Percentiles rank a stretch among this genome's conserved stretches.
phyloP scores from a whole-genome alignment of 768 basidiomycete species.

The Suillus subalutaceus region DNA sequence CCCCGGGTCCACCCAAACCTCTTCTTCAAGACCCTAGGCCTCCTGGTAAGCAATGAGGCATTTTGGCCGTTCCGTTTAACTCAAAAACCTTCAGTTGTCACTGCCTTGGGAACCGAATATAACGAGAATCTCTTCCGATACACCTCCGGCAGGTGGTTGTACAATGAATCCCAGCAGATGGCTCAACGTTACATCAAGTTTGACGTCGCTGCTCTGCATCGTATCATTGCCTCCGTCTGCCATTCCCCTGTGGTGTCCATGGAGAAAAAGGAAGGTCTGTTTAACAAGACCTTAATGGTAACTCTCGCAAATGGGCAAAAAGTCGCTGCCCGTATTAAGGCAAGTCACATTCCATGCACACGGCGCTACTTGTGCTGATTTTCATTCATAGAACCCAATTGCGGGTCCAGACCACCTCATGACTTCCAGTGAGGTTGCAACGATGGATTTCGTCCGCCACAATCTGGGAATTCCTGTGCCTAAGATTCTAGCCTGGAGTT shows the following conservation, averaged over 20 bases:
- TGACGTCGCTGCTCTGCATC: conserved; percentile 22
- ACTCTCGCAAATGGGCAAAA: conserved; percentile 16
- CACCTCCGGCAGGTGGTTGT: conserved; percentile 29
- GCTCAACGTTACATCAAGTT: conserved; percentile 18
- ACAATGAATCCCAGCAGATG: conserved; percentile 28
- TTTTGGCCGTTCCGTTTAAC: background rate
- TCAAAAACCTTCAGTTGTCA: conserved; percentile 4
- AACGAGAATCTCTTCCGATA: conserved; percentile 17
- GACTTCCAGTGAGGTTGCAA: conserved; percentile 41
- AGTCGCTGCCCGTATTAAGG: conserved; percentile 17
- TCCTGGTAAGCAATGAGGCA: conserved; percentile 2
- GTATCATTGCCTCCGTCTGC: conserved; percentile 17
- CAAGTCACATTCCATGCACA: conserved; percentile 3
- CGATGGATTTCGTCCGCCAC: conserved; percentile 33
- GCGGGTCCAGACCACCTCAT: conserved; percentile 31
- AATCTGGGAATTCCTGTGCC: conserved; percentile 32
- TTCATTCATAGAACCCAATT: conserved; percentile 21
- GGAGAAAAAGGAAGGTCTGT: conserved; percentile 21
- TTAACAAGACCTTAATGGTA: conserved; percentile 18
- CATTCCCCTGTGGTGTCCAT: conserved; percentile 18
- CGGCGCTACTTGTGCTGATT: background rate
- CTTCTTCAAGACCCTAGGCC: background rate
- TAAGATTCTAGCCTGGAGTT: conserved; percentile 33
- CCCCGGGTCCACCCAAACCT: conserved; percentile 10
- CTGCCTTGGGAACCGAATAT: conserved; percentile 6